Conservation (phyloP, 2,329 filamentous ascomycete species). For the Epichloe baconii region DNA sequence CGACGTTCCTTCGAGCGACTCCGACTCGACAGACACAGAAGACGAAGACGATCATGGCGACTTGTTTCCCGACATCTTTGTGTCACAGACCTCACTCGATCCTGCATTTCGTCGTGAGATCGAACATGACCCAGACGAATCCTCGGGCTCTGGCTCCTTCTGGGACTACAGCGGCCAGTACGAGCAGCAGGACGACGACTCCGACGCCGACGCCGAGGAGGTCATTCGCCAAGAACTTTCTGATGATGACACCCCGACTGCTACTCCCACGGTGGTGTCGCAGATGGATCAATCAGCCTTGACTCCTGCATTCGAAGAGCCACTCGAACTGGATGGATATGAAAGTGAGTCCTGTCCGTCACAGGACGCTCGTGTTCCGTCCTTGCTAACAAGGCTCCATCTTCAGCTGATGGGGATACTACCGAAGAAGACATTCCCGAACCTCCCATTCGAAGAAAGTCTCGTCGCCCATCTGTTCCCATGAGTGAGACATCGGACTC, state of each 20-base stretch:
- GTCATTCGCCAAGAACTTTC: slow-evolving; percentile 22
- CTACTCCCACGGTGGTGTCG: slow-evolving; percentile 26
- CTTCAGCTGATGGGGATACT: slow-evolving; percentile 45
- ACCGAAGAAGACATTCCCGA: slow-evolving; percentile 47
- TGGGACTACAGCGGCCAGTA: slow-evolving; percentile 48
- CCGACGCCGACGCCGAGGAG: slow-evolving; percentile 32
- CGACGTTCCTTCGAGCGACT: slow-evolving; percentile 53
- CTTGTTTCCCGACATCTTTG: slow-evolving; percentile 67
- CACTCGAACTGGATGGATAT: slow-evolving; percentile 40
- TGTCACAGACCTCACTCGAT: slow-evolving; percentile 61
- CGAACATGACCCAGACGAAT: slow-evolving; percentile 51
- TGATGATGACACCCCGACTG: slow-evolving; percentile 29
- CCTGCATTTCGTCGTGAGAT: slow-evolving; percentile 61
- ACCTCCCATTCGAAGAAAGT: slow-evolving; percentile 34
- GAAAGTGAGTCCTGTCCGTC: slow-evolving; percentile 37
- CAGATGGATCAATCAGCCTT: slow-evolving; percentile 15
- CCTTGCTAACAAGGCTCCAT: slow-evolving; percentile 6
- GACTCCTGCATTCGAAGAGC: slow-evolving; percentile 19
- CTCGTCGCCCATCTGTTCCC: slow-evolving; percentile 25
- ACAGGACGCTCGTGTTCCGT: slow-evolving; percentile 1
- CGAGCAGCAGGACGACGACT: slow-evolving; percentile 20
- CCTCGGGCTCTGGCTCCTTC: slow-evolving; percentile 44
- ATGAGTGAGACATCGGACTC: slow-evolving; percentile 35
- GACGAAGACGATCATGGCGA: slow-evolving; percentile 48
- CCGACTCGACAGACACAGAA: slow-evolving; percentile 49